Evolutionary conservation across 169 alveolate species (phyloP).

Genomic region (Fabrea salina): DNA sequence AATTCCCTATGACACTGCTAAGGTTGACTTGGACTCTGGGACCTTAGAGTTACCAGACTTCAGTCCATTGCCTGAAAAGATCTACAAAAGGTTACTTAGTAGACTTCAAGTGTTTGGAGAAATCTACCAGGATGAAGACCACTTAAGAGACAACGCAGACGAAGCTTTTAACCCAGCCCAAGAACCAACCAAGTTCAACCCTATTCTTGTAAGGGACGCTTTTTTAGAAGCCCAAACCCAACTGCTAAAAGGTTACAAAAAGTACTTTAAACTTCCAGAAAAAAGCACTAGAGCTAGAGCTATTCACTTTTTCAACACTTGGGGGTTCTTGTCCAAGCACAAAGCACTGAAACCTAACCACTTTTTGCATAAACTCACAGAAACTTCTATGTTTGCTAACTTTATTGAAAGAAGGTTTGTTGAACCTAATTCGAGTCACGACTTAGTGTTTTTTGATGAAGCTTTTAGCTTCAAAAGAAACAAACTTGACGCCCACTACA

Average conservation of each 20-base stretch:
- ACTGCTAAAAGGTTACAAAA: neutral
- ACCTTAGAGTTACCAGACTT: too few species aligned
- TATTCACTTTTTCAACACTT: neutral
- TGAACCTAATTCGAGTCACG: neutral
- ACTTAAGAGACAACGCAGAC: neutral
- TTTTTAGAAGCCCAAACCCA: neutral
- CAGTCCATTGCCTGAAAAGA: neutral
- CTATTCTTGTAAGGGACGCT: too few species aligned
- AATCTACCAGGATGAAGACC: neutral
- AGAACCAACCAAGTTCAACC: too few species aligned
- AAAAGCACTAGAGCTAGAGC: neutral
- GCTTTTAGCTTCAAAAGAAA: neutral
- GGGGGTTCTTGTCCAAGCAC: neutral
- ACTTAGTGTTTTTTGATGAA: neutral
- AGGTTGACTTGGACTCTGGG: too few species aligned
- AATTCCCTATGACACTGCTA: too few species aligned
- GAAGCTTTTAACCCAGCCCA: constrained; percentile 21
- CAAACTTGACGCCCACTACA: too few species aligned
- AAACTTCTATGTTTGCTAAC: neutral
- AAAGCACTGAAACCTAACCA: neutral
- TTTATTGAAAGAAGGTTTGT: neutral
- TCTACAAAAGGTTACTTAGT: neutral
- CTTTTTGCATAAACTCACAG: neutral
- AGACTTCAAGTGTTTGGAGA: neutral
- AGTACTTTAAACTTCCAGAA: neutral